phyloP scores from a whole-genome alignment of 306 rosid genomes.

The Begonia loranthoides region DNA sequence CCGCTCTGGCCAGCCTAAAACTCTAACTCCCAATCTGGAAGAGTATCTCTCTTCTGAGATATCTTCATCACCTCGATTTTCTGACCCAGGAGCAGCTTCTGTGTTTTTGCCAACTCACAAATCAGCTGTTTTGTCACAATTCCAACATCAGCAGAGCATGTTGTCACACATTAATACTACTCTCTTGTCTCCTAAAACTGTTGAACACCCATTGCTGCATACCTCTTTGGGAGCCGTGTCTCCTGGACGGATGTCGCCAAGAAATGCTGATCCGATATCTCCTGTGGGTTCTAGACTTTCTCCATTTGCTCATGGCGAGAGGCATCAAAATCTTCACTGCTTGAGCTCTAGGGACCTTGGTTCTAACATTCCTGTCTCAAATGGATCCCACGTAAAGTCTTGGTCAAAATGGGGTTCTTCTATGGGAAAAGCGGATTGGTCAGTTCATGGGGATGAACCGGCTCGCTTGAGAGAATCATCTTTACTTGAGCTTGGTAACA shows the following conservation, averaged over 20 bases:
- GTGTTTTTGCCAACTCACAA: conserved; percentile 72
- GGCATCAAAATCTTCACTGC: conserved; percentile 40
- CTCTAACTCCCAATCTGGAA: conserved; percentile 74
- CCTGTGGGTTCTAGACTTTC: conserved; percentile 46
- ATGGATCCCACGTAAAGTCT: conserved; percentile 56
- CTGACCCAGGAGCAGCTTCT: conserved; percentile 46
- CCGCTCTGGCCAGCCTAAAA: conserved; percentile 50
- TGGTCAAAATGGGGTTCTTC: conserved; percentile 83
- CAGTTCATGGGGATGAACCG: conserved; percentile 39
- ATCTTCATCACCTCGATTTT: conserved; percentile 55
- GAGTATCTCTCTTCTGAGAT: conserved; percentile 70
- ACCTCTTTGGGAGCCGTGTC: conserved; percentile 43
- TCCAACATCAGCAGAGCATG: conserved; percentile 67
- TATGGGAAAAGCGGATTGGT: conserved; percentile 59
- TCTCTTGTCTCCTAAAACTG: conserved; percentile 41
- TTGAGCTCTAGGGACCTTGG: conserved; percentile 41
- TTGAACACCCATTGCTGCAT: conserved; percentile 43
- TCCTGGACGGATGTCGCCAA: conserved; percentile 79
- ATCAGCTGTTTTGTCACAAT: conserved; percentile 61
- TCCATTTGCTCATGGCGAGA: conserved; percentile 44
- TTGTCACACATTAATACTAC: conserved; percentile 57
- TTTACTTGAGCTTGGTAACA: conserved; percentile 43
- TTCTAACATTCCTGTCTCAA: conserved; percentile 30
- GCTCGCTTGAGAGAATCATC: conserved; percentile 34
- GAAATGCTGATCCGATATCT: conserved; percentile 54